Evolutionary conservation across 495 filamentous ascomycete species (phyloP).

Genomic region (Penicillium robsamsonii): DNA sequence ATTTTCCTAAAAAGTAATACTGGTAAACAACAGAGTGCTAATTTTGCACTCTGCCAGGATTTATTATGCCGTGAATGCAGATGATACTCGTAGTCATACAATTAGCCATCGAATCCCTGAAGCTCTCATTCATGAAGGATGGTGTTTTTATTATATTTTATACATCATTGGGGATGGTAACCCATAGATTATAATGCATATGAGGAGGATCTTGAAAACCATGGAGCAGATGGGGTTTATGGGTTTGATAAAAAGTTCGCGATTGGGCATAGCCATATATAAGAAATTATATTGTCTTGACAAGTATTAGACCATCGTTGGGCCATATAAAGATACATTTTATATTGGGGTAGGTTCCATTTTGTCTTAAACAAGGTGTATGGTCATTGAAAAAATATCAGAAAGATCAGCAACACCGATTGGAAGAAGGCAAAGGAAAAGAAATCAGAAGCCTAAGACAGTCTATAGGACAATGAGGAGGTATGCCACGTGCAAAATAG

Average conservation of each 20-base stretch:
- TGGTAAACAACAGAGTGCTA: neutral
- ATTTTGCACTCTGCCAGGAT: neutral
- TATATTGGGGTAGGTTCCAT: constrained; percentile 48
- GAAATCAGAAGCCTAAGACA: neutral
- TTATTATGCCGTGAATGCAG: neutral
- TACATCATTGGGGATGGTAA: no score
- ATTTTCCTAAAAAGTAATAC: neutral
- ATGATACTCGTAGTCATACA: neutral
- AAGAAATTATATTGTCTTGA: neutral
- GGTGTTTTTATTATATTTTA: no score
- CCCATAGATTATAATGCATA: no score
- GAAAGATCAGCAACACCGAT: neutral
- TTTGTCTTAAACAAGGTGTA: constrained; percentile 51
- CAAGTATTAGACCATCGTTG: neutral
- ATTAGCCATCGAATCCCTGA: neutral
- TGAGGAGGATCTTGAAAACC: no score
- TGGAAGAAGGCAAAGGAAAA: neutral
- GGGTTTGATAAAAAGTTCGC: no score
- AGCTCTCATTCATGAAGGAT: neutral
- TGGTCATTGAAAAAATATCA: neutral
- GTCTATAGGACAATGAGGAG: neutral
- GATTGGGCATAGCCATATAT: no score
- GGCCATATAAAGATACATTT: constrained; percentile 16
- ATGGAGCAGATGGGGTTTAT: no score
- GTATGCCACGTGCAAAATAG: neutral